Percentiles rank a stretch among this genome's conserved stretches.
These are phyloP conservation scores for Trichoderma koningii DNA, from an alignment of 2,329 filamentous ascomycete genomes.

Conservation along the genomic window DNA sequence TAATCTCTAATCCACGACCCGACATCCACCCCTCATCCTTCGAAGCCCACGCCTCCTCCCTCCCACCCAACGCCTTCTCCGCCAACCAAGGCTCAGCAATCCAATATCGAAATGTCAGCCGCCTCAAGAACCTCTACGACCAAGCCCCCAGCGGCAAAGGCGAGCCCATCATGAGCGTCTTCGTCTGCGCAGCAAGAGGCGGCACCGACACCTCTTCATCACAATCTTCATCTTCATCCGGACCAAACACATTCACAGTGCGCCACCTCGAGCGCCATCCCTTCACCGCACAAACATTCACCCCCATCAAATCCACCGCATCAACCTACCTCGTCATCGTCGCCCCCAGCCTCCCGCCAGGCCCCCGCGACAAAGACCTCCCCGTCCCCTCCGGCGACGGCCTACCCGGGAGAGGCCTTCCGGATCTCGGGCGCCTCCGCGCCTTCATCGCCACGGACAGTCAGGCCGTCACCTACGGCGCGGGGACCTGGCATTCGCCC, in stretches of 20 bases:
- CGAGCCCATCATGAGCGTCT: constrained; percentile 78
- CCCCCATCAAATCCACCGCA: constrained; percentile 63
- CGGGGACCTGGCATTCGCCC: constrained; percentile 93
- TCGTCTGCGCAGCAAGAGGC: constrained; percentile 64
- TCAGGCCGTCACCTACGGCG: constrained; percentile 88
- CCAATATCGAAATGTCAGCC: constrained; percentile 81
- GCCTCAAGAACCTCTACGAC: constrained; percentile 70
- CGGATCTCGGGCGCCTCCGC: constrained; percentile 68
- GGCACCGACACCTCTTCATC: constrained; percentile 12
- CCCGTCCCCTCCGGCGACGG: constrained; percentile 38
- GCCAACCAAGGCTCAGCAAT: constrained; percentile 87
- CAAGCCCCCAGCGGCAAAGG: constrained; percentile 58
- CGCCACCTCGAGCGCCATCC: constrained; percentile 85
- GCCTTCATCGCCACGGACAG: constrained; percentile 77
- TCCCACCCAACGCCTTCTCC: constrained; percentile 55
- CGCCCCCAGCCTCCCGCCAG: constrained; percentile 68
- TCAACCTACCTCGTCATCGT: constrained; percentile 81
- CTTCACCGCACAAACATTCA: constrained; percentile 91
- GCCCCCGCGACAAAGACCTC: constrained; percentile 33
- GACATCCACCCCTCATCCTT: constrained; percentile 52
- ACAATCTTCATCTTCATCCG: constrained; percentile 15
- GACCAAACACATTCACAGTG: constrained; percentile 55
- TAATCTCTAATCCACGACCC: constrained; percentile 72
- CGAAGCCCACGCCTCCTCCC: constrained; percentile 44
- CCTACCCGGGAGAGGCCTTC: constrained; percentile 64